Evolutionary conservation across 495 filamentous ascomycete species (phyloP).

Genomic region (Hypoxylon fuscum): DNA sequence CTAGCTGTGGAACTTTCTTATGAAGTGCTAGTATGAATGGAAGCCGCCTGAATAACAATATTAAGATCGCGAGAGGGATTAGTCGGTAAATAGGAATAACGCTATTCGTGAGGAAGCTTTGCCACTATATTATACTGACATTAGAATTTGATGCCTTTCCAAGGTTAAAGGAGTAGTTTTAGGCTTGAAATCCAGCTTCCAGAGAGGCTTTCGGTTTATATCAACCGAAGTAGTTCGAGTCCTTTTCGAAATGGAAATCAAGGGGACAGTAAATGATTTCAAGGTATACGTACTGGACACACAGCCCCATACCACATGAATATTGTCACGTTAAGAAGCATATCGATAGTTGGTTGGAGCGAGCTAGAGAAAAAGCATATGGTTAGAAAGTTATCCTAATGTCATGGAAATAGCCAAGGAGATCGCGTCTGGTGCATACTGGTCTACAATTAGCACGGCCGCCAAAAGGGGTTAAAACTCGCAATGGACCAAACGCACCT

Average conservation of each 20-base stretch:
- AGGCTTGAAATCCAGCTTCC: no score
- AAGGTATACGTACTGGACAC: constrained; percentile 61
- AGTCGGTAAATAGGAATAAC: constrained; percentile 82
- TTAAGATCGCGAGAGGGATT: constrained; percentile 79
- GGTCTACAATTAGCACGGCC: constrained; percentile 16
- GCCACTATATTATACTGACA: constrained; percentile 59
- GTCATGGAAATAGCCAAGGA: neutral
- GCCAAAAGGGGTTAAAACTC: no score
- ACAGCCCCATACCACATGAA: constrained; percentile 92
- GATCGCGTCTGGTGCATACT: constrained; percentile 16
- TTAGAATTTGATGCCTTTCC: constrained; percentile 6
- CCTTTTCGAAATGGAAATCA: neutral
- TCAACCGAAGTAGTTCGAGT: neutral
- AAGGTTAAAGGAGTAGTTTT: neutral
- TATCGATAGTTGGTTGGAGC: constrained; percentile 90
- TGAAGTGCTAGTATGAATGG: constrained; percentile 79
- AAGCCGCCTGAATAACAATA: constrained; percentile 80
- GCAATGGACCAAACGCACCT: constrained; percentile 47
- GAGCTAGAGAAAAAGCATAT: constrained; percentile 48
- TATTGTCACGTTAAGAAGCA: constrained; percentile 77
- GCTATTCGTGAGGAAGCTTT: constrained; percentile 68
- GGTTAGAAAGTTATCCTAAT: constrained; percentile 7
- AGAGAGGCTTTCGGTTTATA: no score
- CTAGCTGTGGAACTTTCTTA: constrained; percentile 74
- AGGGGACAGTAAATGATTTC: neutral